Percentiles rank a stretch among this genome's conserved stretches.
These are phyloP conservation scores for Rhododendron simsii DNA, from an alignment of 148 eudicot species.

Conservation along the genomic window DNA sequence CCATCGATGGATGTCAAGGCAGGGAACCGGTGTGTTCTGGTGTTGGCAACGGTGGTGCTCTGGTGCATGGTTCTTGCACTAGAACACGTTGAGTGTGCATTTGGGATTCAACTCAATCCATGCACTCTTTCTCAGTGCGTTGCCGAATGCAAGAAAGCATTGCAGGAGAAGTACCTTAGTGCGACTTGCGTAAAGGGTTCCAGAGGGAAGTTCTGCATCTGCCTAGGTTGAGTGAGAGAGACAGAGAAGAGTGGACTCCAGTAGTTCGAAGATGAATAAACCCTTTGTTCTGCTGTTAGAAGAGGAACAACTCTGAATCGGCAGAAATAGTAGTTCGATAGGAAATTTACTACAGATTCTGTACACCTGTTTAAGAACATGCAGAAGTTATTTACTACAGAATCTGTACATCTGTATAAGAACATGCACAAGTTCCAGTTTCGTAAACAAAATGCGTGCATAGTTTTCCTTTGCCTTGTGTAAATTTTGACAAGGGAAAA, in stretches of 20 bases:
- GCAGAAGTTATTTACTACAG: too few relatives aligned
- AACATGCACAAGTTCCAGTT: background rate
- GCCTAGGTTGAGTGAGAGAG: background rate
- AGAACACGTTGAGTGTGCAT: background rate
- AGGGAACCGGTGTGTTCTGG: background rate
- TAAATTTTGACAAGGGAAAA: background rate
- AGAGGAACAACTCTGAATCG: background rate
- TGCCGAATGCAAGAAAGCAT: conserved; percentile 1
- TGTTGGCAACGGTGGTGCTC: background rate
- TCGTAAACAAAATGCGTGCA: background rate
- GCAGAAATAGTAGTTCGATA: background rate
- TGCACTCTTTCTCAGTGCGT: background rate
- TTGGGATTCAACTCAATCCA: background rate
- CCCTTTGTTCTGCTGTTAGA: background rate
- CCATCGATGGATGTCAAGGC: background rate
- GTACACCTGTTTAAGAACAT: too few relatives aligned
- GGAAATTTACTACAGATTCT: background rate
- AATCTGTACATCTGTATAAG: background rate
- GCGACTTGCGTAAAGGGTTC: background rate
- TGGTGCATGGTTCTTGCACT: background rate
- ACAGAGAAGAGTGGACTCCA: background rate
- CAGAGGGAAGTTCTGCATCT: background rate
- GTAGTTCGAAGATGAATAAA: background rate
- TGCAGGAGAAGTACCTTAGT: background rate
- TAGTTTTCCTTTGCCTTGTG: background rate